A percentile compares a stretch with the other conserved stretches of the same genome.
Conservation (phyloP, 1,284 basidiomycete genomes). For the Schizophyllum amplum region DNA sequence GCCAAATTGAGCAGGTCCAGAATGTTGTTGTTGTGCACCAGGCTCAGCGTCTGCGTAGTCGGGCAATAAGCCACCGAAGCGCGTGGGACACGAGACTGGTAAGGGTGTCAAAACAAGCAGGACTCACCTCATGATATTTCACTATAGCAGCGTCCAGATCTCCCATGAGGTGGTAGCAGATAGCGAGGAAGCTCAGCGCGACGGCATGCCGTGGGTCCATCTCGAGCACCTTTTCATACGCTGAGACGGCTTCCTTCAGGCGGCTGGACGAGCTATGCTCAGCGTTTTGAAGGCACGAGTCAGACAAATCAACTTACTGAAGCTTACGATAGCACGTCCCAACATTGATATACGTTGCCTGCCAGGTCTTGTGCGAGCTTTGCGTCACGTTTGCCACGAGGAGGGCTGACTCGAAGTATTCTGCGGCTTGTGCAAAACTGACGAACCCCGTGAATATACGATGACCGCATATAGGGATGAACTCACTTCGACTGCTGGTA, state of each 20-base stretch:
- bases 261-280: constrained; percentile 33
- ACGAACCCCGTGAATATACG: constrained; percentile 5
- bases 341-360: constrained; percentile 83
- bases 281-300: background rate
- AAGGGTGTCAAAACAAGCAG: background rate
- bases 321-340: constrained; percentile 81
- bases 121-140: constrained; percentile 78
- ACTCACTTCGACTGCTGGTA: constrained; percentile 81
- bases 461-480: background rate
- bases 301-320: constrained; percentile 38
- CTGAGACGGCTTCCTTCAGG: constrained; percentile 57
- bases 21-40: constrained; percentile 81
- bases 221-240: constrained; percentile 72
- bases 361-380: constrained; percentile 78
- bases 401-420: constrained; percentile 67
- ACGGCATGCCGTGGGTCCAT: constrained; percentile 74
- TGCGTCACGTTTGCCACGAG: constrained; percentile 75
- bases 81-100: too few relatives aligned
- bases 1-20: constrained; percentile 83
- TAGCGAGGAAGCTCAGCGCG: constrained; percentile 78
- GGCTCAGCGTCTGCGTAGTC: constrained; percentile 73
- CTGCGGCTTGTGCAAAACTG: constrained; percentile 65
- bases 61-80: too few relatives aligned
- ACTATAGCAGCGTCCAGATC: constrained; percentile 74
- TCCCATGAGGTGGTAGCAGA: constrained; percentile 71